Evolutionary conservation across 768 basidiomycete genomes (phyloP).

Genomic region (Hygrophoropsis aurantiaca): DNA sequence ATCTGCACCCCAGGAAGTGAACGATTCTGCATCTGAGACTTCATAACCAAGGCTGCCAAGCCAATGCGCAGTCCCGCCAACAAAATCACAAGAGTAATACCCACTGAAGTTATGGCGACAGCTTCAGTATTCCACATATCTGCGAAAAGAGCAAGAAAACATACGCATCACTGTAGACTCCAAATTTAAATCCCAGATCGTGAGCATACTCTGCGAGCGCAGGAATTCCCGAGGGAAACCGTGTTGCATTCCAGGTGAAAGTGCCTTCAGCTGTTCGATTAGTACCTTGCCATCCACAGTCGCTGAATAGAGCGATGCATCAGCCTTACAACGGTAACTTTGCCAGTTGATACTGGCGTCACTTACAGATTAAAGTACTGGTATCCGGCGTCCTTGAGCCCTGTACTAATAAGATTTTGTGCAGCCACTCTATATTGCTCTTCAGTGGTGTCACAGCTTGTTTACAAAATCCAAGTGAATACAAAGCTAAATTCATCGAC

Average conservation of each 20-base stretch:
- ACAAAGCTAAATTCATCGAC: background rate
- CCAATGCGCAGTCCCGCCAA: conserved; percentile 44
- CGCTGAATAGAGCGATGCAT: conserved; percentile 29
- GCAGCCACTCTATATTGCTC: conserved; percentile 41
- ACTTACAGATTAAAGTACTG: conserved; percentile 43
- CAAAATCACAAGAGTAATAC: conserved; percentile 44
- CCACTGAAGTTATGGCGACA: conserved; percentile 29
- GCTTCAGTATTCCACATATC: conserved; percentile 8
- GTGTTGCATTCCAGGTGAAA: conserved; percentile 44
- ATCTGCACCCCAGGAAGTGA: conserved; percentile 50
- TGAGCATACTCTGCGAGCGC: conserved; percentile 36
- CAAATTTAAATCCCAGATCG: conserved; percentile 7
- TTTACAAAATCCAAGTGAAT: no score
- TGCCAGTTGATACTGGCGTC: no score
- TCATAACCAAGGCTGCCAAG: conserved; percentile 48
- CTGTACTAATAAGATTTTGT: conserved; percentile 37
- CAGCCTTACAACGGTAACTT: background rate
- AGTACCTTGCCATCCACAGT: conserved; percentile 53
- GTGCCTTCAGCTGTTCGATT: conserved; percentile 38
- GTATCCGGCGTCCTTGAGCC: conserved; percentile 39
- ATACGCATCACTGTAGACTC: conserved; percentile 11
- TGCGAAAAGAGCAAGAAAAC: conserved; percentile 4
- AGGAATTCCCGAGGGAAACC: conserved; percentile 38
- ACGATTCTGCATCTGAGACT: conserved; percentile 44
- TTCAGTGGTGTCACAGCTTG: conserved; percentile 42